Conservation (phyloP, 192 early-diverging fungal species). For the Mortierella hygrophila region DNA sequence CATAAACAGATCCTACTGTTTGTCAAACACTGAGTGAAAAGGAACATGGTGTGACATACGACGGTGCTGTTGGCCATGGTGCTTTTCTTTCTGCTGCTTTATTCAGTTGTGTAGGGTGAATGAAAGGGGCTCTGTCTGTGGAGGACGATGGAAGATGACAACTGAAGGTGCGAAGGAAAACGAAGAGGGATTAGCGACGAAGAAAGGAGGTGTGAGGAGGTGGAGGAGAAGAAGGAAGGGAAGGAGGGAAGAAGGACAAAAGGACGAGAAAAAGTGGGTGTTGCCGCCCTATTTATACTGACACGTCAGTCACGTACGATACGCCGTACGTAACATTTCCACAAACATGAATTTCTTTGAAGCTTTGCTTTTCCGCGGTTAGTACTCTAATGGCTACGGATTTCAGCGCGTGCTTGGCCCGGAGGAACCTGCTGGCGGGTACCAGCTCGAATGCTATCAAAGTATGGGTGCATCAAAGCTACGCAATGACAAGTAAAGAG, state of each 20-base stretch:
- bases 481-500: background rate
- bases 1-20: background rate
- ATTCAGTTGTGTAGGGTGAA: background rate
- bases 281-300: background rate
- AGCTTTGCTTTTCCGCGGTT: background rate
- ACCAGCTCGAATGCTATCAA: conserved; percentile 52
- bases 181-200: background rate
- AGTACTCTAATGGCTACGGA: background rate
- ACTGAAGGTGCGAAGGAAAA: background rate
- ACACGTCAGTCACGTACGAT: conserved; percentile 30
- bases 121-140: background rate
- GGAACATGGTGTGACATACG: conserved; percentile 13
- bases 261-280: background rate
- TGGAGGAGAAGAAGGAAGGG: background rate
- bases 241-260: background rate
- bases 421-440: background rate
- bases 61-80: conserved; percentile 46
- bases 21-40: background rate
- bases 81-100: background rate
- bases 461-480: conserved; percentile 85
- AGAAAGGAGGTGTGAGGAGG: background rate
- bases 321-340: background rate
- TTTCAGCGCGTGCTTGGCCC: conserved; percentile 6
- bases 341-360: background rate
- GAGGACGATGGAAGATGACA: background rate